Percentiles rank a stretch among this genome's conserved stretches.
Conservation (phyloP, 2,329 filamentous ascomycete species). For the Paradendryphiella salina region DNA sequence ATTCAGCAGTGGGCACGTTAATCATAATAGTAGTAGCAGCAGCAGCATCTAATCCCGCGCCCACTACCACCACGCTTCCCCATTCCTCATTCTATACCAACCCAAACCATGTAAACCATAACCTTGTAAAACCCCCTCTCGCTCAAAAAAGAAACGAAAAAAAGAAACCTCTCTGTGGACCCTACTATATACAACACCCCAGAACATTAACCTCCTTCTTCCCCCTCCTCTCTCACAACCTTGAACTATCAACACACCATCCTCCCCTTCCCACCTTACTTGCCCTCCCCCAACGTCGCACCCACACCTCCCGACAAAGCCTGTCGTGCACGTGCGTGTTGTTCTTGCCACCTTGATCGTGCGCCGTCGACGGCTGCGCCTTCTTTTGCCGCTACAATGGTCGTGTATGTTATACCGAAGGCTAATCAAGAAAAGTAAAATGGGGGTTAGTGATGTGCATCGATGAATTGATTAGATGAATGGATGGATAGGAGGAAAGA, state of each 20-base stretch:
- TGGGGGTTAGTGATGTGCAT: slow-evolving; percentile 9
- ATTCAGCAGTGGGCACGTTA: no score
- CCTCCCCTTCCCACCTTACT: background rate
- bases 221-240: no score
- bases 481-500: background rate
- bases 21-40: background rate
- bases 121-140: background rate
- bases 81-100: no score
- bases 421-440: slow-evolving; percentile 8
- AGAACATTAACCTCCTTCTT: no score
- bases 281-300: slow-evolving; percentile 3
- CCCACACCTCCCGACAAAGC: slow-evolving; percentile 20
- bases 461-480: background rate
- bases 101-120: background rate
- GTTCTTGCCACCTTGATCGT: slow-evolving; percentile 41
- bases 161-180: background rate
- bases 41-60: background rate
- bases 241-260: no score
- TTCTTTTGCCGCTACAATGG: slow-evolving; percentile 38
- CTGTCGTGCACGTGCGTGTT: slow-evolving; percentile 28
- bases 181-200: no score
- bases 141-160: background rate
- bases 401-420: slow-evolving; percentile 40
- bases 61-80: no score
- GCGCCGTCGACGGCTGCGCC: slow-evolving; percentile 40